Evolutionary conservation across 306 rosid species (phyloP).

Genomic region (Adenanthera pavonina): DNA sequence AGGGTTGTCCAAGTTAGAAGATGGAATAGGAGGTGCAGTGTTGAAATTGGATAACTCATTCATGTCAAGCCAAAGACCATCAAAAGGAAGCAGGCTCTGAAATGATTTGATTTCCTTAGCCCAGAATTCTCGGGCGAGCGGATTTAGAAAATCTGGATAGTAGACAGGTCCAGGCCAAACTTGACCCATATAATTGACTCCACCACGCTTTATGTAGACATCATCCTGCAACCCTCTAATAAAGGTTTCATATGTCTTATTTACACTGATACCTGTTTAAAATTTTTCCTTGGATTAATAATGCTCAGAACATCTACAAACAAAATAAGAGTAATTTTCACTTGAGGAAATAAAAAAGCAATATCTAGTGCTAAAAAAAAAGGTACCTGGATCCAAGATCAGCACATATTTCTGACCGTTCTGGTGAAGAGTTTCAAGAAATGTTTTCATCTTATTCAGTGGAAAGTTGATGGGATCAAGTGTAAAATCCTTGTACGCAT

Average conservation of each 20-base stretch:
- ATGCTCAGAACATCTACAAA: constrained; percentile 1
- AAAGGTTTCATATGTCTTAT: constrained; percentile 64
- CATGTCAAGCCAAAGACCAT: constrained; percentile 94
- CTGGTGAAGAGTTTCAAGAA: constrained; percentile 67
- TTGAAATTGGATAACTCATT: constrained; percentile 77
- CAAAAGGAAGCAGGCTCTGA: constrained; percentile 63
- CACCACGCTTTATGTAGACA: constrained; percentile 66
- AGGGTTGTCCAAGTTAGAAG: constrained; percentile 76
- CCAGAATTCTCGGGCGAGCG: constrained; percentile 58
- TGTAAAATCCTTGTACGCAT: constrained; percentile 84
- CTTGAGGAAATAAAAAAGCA: background rate
- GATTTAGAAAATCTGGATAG: constrained; percentile 80
- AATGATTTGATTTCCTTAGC: constrained; percentile 71
- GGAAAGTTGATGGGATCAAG: constrained; percentile 89
- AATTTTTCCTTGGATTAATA: constrained; percentile 31
- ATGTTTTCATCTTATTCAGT: constrained; percentile 57
- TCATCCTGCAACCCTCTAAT: constrained; percentile 73
- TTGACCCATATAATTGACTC: constrained; percentile 67
- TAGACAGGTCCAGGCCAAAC: constrained; percentile 90
- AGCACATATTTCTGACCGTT: constrained; percentile 82
- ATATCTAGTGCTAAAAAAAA: background rate
- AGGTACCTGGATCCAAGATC: constrained; percentile 83
- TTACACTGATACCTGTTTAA: constrained; percentile 68
- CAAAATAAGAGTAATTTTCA: background rate
- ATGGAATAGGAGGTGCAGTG: constrained; percentile 55